These are phyloP conservation scores for Clonostachys chloroleuca DNA, from an alignment of 2,329 filamentous ascomycete species.

Conservation along the genomic window DNA sequence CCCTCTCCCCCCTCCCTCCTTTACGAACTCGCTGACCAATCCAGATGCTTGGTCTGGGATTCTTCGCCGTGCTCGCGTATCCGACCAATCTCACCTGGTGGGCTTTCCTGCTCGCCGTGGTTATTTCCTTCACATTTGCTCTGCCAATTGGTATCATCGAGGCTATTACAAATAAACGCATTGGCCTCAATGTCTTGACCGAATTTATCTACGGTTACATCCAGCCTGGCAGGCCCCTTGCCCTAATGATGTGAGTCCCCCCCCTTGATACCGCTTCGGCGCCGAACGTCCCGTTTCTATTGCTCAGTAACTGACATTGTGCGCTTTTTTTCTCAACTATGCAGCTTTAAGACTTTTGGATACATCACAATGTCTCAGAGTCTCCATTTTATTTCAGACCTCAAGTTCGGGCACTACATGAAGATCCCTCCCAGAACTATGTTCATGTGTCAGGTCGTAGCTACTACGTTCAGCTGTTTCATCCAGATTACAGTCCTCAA, in stretches of 20 bases:
- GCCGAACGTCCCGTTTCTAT: no score
- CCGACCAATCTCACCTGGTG: conserved; percentile 69
- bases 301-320: neutral
- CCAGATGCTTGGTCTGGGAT: conserved; percentile 49
- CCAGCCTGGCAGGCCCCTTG: conserved; percentile 66
- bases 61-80: conserved; percentile 52
- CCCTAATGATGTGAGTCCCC: conserved; percentile 61
- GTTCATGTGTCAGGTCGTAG: conserved; percentile 62
- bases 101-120: conserved; percentile 63
- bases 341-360: conserved; percentile 58
- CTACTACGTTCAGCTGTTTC: conserved; percentile 62
- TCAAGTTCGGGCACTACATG: conserved; percentile 74
- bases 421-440: conserved; percentile 63
- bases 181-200: conserved; percentile 70
- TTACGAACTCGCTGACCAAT: neutral
- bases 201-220: conserved; percentile 75
- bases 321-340: neutral
- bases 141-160: conserved; percentile 67
- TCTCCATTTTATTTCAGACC: conserved; percentile 58
- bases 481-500: conserved; percentile 64
- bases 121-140: conserved; percentile 59
- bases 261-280: no score
- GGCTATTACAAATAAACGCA: conserved; percentile 65
- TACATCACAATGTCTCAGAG: conserved; percentile 59
- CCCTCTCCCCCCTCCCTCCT: no score